A percentile compares a stretch with the other conserved stretches of the same genome.
Evolutionary conservation across 1,284 basidiomycete genomes (phyloP).

Genomic region (Sphagnurus paluster): DNA sequence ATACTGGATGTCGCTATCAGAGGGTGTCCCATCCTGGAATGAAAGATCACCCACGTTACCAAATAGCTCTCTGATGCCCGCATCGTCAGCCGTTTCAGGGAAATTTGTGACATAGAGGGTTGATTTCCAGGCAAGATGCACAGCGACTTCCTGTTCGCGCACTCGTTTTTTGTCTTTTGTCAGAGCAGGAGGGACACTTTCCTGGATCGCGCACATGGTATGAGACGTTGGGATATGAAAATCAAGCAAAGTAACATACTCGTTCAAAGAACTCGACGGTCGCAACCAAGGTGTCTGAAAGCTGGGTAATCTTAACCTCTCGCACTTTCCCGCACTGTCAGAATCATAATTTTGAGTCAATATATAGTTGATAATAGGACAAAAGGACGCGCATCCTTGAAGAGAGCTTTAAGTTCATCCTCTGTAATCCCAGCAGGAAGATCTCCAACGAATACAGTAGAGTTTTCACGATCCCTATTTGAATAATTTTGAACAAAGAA

Average conservation of each 20-base stretch:
- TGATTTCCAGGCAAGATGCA: constrained; percentile 91
- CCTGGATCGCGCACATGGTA: constrained; percentile 40
- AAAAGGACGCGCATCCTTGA: constrained; percentile 74
- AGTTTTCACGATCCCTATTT: constrained; percentile 90
- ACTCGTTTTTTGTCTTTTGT: constrained; percentile 94
- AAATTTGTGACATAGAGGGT: constrained; percentile 98
- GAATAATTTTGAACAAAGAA: neutral
- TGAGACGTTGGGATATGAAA: neutral
- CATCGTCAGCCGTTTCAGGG: constrained; percentile 83
- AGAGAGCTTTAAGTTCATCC: constrained; percentile 69
- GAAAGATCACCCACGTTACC: constrained; percentile 51
- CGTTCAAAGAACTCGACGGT: constrained; percentile 79
- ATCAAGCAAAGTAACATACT: constrained; percentile 38
- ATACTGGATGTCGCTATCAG: constrained; percentile 52
- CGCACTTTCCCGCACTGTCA: constrained; percentile 79
- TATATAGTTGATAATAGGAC: neutral
- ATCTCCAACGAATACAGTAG: constrained; percentile 85
- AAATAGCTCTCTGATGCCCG: constrained; percentile 75
- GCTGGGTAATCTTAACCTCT: constrained; percentile 72
- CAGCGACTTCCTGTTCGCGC: constrained; percentile 70
- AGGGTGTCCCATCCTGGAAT: neutral
- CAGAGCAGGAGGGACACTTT: constrained; percentile 79
- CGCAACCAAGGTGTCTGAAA: constrained; percentile 62
- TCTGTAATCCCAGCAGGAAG: constrained; percentile 61
- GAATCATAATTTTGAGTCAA: constrained; percentile 5